phyloP scores from a whole-genome alignment of 129 eudicot species.

The Cynara cardunculus region DNA sequence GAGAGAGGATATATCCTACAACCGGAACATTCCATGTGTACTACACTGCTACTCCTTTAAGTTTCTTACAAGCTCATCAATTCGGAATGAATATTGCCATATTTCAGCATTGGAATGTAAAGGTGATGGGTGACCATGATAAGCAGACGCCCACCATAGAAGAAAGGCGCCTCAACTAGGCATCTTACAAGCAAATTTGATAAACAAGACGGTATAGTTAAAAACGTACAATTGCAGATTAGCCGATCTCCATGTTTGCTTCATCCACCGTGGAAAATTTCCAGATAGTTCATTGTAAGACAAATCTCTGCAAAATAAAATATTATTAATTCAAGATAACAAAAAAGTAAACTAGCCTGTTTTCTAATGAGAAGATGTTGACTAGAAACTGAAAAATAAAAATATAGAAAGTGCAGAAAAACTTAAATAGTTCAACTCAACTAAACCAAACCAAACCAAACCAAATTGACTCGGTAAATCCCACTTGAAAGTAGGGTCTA shows the following conservation, averaged over 20 bases:
- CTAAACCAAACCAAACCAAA: not conserved
- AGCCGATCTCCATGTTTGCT: constrained; percentile 26
- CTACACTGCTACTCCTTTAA: not conserved
- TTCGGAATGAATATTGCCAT: not conserved
- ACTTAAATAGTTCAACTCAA: not conserved
- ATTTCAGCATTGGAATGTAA: not conserved
- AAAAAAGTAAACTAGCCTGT: not conserved
- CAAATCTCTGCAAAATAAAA: constrained; percentile 57
- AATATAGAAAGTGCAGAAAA: not conserved
- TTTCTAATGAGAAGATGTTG: not conserved
- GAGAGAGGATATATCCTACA: not conserved
- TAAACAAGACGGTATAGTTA: not conserved
- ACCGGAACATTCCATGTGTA: not conserved
- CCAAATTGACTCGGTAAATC: no score
- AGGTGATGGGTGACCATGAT: not conserved
- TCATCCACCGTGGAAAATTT: constrained; percentile 62
- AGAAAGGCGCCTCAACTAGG: not conserved
- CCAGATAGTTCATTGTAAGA: constrained; percentile 81
- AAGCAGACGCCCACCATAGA: not conserved
- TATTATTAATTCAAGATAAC: constrained; percentile 5
- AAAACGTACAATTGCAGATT: constrained; percentile 61
- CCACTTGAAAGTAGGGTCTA: no score
- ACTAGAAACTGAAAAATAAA: not conserved
- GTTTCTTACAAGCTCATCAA: not conserved
- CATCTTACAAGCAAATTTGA: constrained; percentile 2